These are phyloP conservation scores for Buddleja alternifolia DNA, from an alignment of 257 asterid species.

Conservation along the genomic window DNA sequence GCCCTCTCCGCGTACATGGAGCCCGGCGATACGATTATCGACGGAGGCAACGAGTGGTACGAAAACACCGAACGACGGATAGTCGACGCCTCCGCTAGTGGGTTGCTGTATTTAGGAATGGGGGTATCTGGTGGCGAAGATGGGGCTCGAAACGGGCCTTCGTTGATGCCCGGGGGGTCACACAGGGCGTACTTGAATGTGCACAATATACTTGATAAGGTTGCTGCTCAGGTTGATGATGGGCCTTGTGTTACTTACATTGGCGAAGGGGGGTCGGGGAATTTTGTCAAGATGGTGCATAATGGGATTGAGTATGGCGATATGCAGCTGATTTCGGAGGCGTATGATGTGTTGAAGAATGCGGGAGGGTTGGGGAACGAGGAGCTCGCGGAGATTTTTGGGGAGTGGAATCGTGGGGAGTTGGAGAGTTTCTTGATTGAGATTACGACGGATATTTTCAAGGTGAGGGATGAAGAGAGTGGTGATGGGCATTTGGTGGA, in stretches of 20 bases:
- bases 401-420: constrained; percentile 86
- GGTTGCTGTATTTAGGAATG: constrained; percentile 83
- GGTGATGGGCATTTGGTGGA: constrained; percentile 75
- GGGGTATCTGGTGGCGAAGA: constrained; percentile 98
- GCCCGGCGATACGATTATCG: constrained; percentile 89
- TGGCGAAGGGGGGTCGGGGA: constrained; percentile 91
- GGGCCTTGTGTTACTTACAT: constrained; percentile 93
- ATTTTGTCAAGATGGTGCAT: constrained; percentile 92
- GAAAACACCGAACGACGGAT: constrained; percentile 86
- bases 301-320: constrained; percentile 94
- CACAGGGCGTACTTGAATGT: constrained; percentile 69
- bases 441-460: constrained; percentile 79
- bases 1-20: constrained; percentile 77
- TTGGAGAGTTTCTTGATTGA: constrained; percentile 86
- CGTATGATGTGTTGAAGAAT: constrained; percentile 78
- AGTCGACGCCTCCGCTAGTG: constrained; percentile 48
- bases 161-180: constrained; percentile 93
- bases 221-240: constrained; percentile 92
- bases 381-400: constrained; percentile 71
- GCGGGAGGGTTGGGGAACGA: constrained; percentile 68
- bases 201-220: constrained; percentile 62
- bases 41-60: constrained; percentile 97
- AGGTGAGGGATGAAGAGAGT: constrained; percentile 56
- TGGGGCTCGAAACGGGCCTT: constrained; percentile 84
- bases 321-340: constrained; percentile 92